A percentile compares a stretch with the other conserved stretches of the same genome.
Conservation (phyloP, 1,284 basidiomycete genomes). For the Cryptococcus hybrid region DNA sequence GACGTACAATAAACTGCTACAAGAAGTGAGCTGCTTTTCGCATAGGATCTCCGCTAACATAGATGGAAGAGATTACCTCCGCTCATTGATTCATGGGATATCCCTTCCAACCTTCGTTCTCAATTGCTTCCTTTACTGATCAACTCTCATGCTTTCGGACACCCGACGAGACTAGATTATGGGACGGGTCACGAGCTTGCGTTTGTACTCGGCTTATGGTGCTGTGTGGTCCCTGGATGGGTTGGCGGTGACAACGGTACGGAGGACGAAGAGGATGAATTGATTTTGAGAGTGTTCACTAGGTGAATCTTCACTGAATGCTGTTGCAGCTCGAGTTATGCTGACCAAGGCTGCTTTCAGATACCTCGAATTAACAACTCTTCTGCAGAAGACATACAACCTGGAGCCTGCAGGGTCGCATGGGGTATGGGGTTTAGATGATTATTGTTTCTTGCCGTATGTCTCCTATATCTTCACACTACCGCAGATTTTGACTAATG, state of each 20-base stretch:
- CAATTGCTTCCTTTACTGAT: constrained; percentile 64
- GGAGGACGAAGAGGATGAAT: constrained; percentile 45
- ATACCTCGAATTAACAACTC: constrained; percentile 80
- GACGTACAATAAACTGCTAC: constrained; percentile 75
- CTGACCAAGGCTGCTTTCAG: constrained; percentile 50
- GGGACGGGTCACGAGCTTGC: constrained; percentile 94
- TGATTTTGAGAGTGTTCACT: constrained; percentile 50
- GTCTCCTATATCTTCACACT: constrained; percentile 64
- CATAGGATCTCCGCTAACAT: not conserved
- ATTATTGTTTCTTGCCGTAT: constrained; percentile 88
- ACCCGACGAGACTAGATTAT: constrained; percentile 89
- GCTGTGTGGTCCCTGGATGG: constrained; percentile 42
- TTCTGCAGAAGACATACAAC: constrained; percentile 81
- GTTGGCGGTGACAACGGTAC: constrained; percentile 18
- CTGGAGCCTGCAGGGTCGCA: constrained; percentile 97
- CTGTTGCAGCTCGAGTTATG: not conserved
- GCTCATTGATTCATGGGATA: constrained; percentile 56
- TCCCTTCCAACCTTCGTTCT: constrained; percentile 54
- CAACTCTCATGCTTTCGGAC: constrained; percentile 71
- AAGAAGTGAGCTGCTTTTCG: constrained; percentile 59
- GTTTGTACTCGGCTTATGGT: constrained; percentile 71
- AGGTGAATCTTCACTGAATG: constrained; percentile 25
- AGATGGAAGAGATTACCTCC: constrained; percentile 59
- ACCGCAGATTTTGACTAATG: not conserved
- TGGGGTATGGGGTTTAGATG: constrained; percentile 97